Evolutionary conservation across 257 asterid species (phyloP).

Genomic region (Vinca minor): DNA sequence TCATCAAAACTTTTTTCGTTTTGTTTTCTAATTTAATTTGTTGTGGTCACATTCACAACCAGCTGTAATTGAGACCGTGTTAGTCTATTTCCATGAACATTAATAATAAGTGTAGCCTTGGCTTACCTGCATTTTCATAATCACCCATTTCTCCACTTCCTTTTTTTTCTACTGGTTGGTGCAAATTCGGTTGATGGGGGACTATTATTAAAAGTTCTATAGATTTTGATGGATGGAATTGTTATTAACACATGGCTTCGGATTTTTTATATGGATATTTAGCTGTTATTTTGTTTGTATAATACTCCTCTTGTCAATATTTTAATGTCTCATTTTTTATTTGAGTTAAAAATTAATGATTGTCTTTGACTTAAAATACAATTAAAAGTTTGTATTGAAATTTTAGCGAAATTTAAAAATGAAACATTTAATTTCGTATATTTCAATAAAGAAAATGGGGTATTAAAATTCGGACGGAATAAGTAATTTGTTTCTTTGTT

Average conservation of each 20-base stretch:
- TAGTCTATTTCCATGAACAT: background rate
- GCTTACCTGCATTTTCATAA: background rate
- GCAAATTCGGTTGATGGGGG: conserved; percentile 18
- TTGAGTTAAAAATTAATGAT: too few relatives aligned
- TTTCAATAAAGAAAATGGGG: too few relatives aligned
- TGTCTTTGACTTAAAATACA: too few relatives aligned
- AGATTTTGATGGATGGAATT: conserved; percentile 1
- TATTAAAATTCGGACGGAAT: too few relatives aligned
- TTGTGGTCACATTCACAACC: conserved; percentile 5
- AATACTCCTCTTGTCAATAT: too few relatives aligned
- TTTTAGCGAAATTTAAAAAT: too few relatives aligned
- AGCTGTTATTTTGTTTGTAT: too few relatives aligned
- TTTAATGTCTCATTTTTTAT: too few relatives aligned
- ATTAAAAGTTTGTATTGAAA: too few relatives aligned
- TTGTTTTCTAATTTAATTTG: background rate
- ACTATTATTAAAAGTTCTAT: background rate
- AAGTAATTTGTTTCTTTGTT: too few relatives aligned
- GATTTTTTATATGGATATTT: background rate
- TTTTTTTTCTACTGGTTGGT: conserved; percentile 20
- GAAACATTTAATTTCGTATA: too few relatives aligned
- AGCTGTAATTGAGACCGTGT: conserved; percentile 4
- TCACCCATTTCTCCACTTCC: too few relatives aligned
- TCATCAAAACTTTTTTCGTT: background rate
- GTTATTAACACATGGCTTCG: background rate
- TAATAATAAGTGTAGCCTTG: background rate